These are phyloP conservation scores for Spathaspora boniae DNA, from an alignment of 805 yeast species.

Conservation along the genomic window DNA sequence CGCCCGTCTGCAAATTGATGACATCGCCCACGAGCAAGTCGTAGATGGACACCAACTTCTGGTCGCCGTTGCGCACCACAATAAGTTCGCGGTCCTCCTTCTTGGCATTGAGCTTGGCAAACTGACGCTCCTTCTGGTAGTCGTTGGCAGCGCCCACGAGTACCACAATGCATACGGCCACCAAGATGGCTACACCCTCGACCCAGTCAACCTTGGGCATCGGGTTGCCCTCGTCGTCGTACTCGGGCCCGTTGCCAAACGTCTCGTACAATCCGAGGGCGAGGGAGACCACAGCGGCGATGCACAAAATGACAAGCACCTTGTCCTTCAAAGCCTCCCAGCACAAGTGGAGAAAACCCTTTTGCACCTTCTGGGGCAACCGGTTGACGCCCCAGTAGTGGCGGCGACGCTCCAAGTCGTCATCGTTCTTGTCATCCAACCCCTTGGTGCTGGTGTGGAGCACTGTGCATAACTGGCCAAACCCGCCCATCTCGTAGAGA, in stretches of 20 bases:
- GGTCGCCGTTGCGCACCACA: slow-evolving; percentile 71
- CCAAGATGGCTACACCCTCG: slow-evolving; percentile 96
- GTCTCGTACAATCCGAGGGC: slow-evolving; percentile 91
- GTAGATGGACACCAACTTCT: slow-evolving; percentile 63
- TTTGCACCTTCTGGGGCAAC: slow-evolving; percentile 69
- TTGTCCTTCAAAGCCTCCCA: slow-evolving; percentile 88
- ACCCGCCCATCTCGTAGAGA: slow-evolving; percentile 45
- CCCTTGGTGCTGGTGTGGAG: slow-evolving; percentile 44
- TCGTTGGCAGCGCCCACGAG: slow-evolving; percentile 94
- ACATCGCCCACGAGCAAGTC: slow-evolving; percentile 86
- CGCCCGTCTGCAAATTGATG: slow-evolving; percentile 84
- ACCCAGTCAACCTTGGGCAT: slow-evolving; percentile 94
- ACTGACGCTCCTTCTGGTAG: slow-evolving; percentile 93
- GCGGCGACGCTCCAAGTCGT: slow-evolving; percentile 33
- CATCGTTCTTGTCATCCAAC: slow-evolving; percentile 30
- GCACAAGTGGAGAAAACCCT: slow-evolving; percentile 64
- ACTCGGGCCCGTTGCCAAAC: slow-evolving; percentile 75
- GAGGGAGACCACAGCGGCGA: slow-evolving; percentile 86
- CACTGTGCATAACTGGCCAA: slow-evolving; percentile 26
- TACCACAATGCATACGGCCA: slow-evolving; percentile 87
- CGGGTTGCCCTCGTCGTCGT: slow-evolving; percentile 73
- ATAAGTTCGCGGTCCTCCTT: slow-evolving; percentile 80
- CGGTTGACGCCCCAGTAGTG: slow-evolving; percentile 63
- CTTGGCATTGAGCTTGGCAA: slow-evolving; percentile 80
- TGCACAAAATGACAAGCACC: slow-evolving; percentile 74